These are phyloP conservation scores for Aspergillus ustus DNA, from an alignment of 2,329 filamentous ascomycete genomes.

Conservation along the genomic window DNA sequence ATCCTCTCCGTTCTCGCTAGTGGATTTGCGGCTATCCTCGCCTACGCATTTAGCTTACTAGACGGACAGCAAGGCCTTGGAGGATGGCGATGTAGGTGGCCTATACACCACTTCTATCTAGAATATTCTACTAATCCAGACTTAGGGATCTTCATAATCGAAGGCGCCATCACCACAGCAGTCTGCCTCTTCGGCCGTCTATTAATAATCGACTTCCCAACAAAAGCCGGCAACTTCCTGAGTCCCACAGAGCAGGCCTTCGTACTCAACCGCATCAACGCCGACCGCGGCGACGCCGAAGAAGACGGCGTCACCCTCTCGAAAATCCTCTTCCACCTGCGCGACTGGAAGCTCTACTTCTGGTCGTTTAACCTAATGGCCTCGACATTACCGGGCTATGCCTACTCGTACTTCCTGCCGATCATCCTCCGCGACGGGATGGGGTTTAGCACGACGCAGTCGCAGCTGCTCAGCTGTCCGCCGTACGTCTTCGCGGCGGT, in stretches of 20 bases:
- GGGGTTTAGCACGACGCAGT: constrained; percentile 38
- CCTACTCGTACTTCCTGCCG: constrained; percentile 44
- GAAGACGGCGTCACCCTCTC: constrained; percentile 29
- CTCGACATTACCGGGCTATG: constrained; percentile 38
- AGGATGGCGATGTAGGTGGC: constrained; percentile 32
- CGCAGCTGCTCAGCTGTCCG: constrained; percentile 38
- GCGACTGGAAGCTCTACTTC: constrained; percentile 44
- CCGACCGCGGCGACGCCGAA: constrained; percentile 41
- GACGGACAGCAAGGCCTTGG: constrained; percentile 31
- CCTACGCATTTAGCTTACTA: constrained; percentile 39
- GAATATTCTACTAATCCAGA: neutral
- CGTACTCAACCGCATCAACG: constrained; percentile 42
- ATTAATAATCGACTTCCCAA: constrained; percentile 47
- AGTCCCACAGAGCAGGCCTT: constrained; percentile 29
- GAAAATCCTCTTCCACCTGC: constrained; percentile 33
- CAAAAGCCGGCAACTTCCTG: constrained; percentile 31
- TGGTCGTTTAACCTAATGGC: constrained; percentile 40
- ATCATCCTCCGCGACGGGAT: constrained; percentile 43
- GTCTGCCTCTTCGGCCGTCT: constrained; percentile 39
- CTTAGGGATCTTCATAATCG: constrained; percentile 31
- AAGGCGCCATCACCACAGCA: constrained; percentile 35
- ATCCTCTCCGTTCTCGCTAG: constrained; percentile 25
- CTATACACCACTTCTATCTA: neutral
- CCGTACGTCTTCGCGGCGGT: constrained; percentile 43
- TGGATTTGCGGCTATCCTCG: constrained; percentile 42